These are phyloP conservation scores for Pythium graminicola DNA, from an alignment of 352 stramenopile genomes.

Conservation along the genomic window DNA sequence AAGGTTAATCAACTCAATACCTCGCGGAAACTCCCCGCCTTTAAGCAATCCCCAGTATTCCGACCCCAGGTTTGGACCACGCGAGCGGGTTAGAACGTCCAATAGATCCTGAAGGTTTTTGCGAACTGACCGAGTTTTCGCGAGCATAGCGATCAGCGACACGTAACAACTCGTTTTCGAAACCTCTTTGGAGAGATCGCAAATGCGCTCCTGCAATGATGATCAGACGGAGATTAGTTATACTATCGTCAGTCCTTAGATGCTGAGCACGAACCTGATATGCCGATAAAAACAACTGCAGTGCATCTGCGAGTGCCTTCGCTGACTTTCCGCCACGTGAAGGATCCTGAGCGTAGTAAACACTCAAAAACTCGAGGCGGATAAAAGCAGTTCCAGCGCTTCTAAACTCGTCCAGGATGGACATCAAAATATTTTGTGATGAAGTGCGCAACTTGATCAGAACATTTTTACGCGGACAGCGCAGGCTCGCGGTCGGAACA, in stretches of 20 bases:
- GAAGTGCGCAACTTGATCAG: slow-evolving; percentile 36
- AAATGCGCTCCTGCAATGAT: not conserved
- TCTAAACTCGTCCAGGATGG: slow-evolving; percentile 50
- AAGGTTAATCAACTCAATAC: slow-evolving; percentile 43
- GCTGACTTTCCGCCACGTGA: slow-evolving; percentile 52
- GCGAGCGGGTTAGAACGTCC: not conserved
- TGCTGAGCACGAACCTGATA: slow-evolving; percentile 37
- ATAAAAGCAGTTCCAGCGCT: slow-evolving; percentile 46
- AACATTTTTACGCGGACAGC: slow-evolving; percentile 36
- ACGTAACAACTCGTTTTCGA: slow-evolving; percentile 1
- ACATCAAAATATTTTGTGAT: slow-evolving; percentile 34
- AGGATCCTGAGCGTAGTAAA: slow-evolving; percentile 60
- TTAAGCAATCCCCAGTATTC: slow-evolving; percentile 12
- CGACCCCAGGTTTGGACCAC: not conserved
- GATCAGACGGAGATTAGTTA: not conserved
- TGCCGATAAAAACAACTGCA: slow-evolving; percentile 40
- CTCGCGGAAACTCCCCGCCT: slow-evolving; percentile 38
- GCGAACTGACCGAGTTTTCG: slow-evolving; percentile 9
- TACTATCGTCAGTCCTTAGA: too few relatives aligned
- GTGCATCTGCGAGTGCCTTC: slow-evolving; percentile 47
- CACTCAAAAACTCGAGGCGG: slow-evolving; percentile 53
- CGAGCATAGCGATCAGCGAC: slow-evolving; percentile 7
- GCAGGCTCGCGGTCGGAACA: slow-evolving; percentile 32
- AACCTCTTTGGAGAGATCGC: not conserved
- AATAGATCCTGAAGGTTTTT: slow-evolving; percentile 2